Conservation (phyloP, 2,329 filamentous ascomycete species). For the Stagonosporopsis cucurbitacearum region DNA sequence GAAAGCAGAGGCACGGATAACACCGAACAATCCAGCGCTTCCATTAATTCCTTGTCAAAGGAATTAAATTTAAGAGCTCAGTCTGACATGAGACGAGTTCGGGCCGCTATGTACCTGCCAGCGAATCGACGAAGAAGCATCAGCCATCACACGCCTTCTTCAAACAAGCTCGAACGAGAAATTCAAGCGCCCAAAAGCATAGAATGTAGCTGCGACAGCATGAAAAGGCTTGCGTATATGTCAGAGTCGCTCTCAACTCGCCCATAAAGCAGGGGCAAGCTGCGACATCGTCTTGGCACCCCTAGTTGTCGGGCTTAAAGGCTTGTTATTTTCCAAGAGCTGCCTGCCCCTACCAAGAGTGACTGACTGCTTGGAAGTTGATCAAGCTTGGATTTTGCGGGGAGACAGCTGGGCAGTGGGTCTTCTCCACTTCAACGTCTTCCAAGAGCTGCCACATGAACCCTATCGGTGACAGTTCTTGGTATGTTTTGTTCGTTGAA, state of each 20-base stretch:
- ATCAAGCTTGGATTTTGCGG: conserved; percentile 17
- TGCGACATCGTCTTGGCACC: conserved; percentile 5
- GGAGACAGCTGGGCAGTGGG: conserved; percentile 25
- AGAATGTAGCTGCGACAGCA: not conserved
- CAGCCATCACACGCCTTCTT: not conserved
- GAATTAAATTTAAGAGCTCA: not conserved
- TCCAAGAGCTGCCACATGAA: conserved; percentile 17
- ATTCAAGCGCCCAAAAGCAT: not conserved
- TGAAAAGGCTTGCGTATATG: not conserved
- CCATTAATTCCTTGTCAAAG: not conserved
- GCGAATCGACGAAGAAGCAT: not conserved
- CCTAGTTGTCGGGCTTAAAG: conserved; percentile 11
- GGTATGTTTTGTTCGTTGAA: not conserved
- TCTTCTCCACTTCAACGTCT: conserved; percentile 19
- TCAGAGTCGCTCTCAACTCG: not conserved
- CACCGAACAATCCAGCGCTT: not conserved
- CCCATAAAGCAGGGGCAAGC: not conserved
- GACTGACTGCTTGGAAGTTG: conserved; percentile 22
- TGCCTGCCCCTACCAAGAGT: conserved; percentile 20
- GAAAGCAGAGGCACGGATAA: not conserved
- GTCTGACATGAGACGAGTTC: not conserved
- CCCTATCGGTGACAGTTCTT: conserved; percentile 15
- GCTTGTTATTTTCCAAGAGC: conserved; percentile 13
- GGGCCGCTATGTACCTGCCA: too few relatives aligned
- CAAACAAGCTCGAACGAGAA: not conserved